Evolutionary conservation across 2,329 filamentous ascomycete genomes (phyloP), one percentile per base, ranked within the genome.

Genomic region (Penicillium decumbens): DNA sequence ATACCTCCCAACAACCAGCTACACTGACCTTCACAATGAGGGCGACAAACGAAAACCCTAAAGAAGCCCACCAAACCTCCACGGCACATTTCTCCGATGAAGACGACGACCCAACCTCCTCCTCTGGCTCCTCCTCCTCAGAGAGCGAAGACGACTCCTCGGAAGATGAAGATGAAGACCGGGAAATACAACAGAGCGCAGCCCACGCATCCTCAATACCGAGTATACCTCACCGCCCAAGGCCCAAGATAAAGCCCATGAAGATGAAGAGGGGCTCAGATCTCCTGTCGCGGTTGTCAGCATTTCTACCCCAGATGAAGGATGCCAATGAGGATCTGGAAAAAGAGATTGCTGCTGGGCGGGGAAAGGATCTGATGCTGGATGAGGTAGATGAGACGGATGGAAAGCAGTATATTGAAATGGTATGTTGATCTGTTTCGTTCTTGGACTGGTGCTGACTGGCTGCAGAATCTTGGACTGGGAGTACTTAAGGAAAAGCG

Each of bases 401-500:
- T 35, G 66, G 65, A 24, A 63, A 58, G 29, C 63, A 65, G 44
- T 74, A 74, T 54, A 72, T 74, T 50, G 72, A 74, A 51, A 73
- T 74, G 70, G 69, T 70, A 62, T 23, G 66, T 49, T 39, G 28
- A 29, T 40, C n/a, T 7, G 29, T 15, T 10, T 30, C 10, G 8
- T 33, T 37, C 29, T 3, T 4, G 6, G 15, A 50, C 40, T 42
- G 30, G 44, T 49, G 24, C 51, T 50, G 30, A 38, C 23, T 45
- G 9, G 44, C 32, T 50, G 40, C 35, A 73, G 71, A 70, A 75
- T 49, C 63, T 76, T 41, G 72, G 72, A 5, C 56, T 76, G 9
- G 73, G 73, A 8, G 73, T 76, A 5, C 57, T 76, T 18, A 69
- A 73, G 59, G 72, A 75, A 51, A 69, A 69, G 46, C 61, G 55